phyloP scores from a whole-genome alignment of 2,329 filamentous ascomycete species.

The Phialophora verrucosa region DNA sequence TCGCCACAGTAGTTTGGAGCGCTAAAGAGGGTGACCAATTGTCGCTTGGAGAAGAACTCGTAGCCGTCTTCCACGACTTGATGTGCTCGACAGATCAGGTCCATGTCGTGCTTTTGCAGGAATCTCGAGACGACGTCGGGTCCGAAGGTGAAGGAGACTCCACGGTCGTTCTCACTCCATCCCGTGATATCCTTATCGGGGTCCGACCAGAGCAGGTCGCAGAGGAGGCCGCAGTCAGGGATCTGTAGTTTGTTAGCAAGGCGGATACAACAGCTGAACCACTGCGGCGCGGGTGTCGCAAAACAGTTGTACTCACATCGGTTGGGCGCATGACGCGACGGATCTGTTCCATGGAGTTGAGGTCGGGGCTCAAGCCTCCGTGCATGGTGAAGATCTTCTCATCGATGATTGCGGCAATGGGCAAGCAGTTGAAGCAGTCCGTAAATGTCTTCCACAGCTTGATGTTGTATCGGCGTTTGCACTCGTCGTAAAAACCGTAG shows the following conservation, averaged over 20 bases:
- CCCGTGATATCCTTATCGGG: constrained; percentile 99
- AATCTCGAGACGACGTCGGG: constrained; percentile 97
- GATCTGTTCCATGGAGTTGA: constrained; percentile 99
- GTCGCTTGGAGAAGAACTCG: constrained; percentile 98
- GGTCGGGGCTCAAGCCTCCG: constrained; percentile 91
- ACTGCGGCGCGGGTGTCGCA: background rate
- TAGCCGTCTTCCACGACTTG: constrained; percentile 99
- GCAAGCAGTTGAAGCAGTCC: constrained; percentile 98
- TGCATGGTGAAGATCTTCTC: constrained; percentile 99
- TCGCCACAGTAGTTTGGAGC: constrained; percentile 99
- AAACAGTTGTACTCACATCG: constrained; percentile 72
- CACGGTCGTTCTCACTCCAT: constrained; percentile 98
- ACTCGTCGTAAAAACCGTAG: constrained; percentile 99
- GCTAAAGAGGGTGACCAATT: constrained; percentile 95
- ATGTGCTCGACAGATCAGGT: constrained; percentile 97
- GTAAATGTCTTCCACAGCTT: constrained; percentile 99
- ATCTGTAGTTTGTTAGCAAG: constrained; percentile 66
- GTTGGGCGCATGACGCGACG: constrained; percentile 98
- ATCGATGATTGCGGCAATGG: constrained; percentile 97
- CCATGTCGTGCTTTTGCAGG: constrained; percentile 99
- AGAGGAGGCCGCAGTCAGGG: constrained; percentile 94
- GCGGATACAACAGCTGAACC: background rate
- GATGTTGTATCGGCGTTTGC: constrained; percentile 98
- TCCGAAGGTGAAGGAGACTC: constrained; percentile 98
- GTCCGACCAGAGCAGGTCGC: constrained; percentile 97